Evolutionary conservation across 352 stramenopile genomes (phyloP), one percentile per base, ranked within the genome.

Genomic region (Globisporangium irregulare): DNA sequence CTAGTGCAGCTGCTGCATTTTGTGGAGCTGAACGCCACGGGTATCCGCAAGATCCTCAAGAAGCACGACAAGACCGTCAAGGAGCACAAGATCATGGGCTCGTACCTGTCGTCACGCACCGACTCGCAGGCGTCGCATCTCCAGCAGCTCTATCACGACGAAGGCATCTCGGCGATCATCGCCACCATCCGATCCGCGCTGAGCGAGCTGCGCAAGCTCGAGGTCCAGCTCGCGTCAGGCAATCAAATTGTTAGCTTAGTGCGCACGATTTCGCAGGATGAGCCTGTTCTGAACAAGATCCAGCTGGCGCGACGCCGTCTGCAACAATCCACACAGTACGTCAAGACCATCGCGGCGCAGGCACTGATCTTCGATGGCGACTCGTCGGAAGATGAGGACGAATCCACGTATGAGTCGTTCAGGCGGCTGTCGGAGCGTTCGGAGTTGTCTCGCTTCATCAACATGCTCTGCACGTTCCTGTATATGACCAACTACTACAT

Each of bases 401-500:
- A 94, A 48, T 76, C 78, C 20, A 71, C 68, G 64, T 90, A 90
- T 69, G 68, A 79, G 38, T 75, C 87, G 56, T 83, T 93, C 72
- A 87, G 82, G 55, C 70, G 77, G 18, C 70, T 82, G 7, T 70
- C 67, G 46, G 70, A 81, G 51, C 69, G 73, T 34, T 93, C 84
- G 4, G 72, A 91, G 61, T 72, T 85, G 14, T 96, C 89, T 22
- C 82, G 89, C 53, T 77, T 91, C 58, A 85, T 99, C 62, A 99
- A 99, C 79, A 92, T 99, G 75, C 75, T 91, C 7, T 97, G 86
- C 55, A 98, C 95, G 3, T 98, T 98, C 77, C 78, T 99, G 38
- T 99, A 99, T 83, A 98, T 99, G 94, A 97, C 90, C 60, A 99
- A 99, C 84, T 99, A 99, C 82, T 98, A 98, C 81, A 98, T 99